Evolutionary conservation across 2,329 filamentous ascomycete species (phyloP).

Genomic region (Alternaria triticimaculans): DNA sequence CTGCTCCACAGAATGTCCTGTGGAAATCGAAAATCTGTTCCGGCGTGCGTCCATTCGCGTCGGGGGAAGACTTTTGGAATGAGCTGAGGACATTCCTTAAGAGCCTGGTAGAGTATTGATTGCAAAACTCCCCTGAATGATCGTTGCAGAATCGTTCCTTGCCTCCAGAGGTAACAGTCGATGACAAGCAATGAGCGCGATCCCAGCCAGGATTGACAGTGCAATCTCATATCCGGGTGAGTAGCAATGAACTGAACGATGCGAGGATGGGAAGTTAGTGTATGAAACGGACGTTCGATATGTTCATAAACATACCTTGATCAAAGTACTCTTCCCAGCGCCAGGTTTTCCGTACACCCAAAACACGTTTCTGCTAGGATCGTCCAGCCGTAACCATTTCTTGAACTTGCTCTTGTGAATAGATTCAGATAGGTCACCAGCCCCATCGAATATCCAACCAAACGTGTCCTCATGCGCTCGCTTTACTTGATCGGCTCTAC

Average conservation of each 20-base stretch:
- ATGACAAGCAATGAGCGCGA: background rate
- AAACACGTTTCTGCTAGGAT: conserved; percentile 36
- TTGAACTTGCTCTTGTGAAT: background rate
- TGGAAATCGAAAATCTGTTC: background rate
- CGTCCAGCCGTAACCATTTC: background rate
- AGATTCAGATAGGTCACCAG: background rate
- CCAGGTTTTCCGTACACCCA: conserved; percentile 47
- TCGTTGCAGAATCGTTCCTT: background rate
- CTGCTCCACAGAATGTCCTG: background rate
- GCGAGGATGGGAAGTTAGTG: too few species aligned
- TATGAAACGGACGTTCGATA: too few species aligned
- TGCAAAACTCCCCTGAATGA: background rate
- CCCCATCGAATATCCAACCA: background rate
- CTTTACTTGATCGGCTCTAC: conserved; percentile 1
- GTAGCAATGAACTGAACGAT: conserved; percentile 23
- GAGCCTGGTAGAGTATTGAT: background rate
- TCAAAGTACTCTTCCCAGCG: conserved; percentile 43
- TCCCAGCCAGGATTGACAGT: background rate
- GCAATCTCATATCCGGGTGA: background rate
- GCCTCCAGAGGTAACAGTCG: background rate
- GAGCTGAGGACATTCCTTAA: background rate
- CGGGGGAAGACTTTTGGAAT: background rate
- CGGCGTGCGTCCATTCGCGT: background rate
- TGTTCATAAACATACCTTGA: conserved; percentile 15
- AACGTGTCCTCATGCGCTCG: conserved; percentile 11